Conservation (phyloP, 2,329 filamentous ascomycete genomes). For the Fusarium secorum region DNA sequence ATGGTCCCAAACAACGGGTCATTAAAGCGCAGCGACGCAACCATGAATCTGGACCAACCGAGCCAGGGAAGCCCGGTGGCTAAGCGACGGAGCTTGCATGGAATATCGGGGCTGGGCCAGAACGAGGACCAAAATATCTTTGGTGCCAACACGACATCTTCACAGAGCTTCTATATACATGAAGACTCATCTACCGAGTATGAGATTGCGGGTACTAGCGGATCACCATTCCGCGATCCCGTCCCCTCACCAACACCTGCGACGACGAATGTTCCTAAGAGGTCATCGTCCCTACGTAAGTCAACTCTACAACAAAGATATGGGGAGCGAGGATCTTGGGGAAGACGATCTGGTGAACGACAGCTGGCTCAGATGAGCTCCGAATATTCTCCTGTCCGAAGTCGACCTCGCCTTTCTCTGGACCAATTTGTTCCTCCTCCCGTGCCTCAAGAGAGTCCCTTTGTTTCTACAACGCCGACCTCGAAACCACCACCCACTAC, state of each 20-base stretch:
- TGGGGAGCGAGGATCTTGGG: slow-evolving; percentile 71
- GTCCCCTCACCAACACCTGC: slow-evolving; percentile 57
- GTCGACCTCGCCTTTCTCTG: slow-evolving; percentile 76
- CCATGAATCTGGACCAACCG: slow-evolving; percentile 84
- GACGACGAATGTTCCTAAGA: slow-evolving; percentile 64
- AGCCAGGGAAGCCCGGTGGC: slow-evolving; percentile 85
- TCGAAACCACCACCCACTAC: slow-evolving; percentile 53
- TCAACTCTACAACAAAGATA: slow-evolving; percentile 89
- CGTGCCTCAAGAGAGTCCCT: slow-evolving; percentile 67
- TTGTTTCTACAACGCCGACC: slow-evolving; percentile 64
- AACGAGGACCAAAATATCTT: slow-evolving; percentile 77
- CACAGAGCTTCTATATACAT: slow-evolving; percentile 60
- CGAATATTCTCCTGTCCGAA: slow-evolving; percentile 67
- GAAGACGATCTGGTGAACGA: slow-evolving; percentile 65
- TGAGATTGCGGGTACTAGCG: slow-evolving; percentile 55
- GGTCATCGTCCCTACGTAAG: slow-evolving; percentile 80
- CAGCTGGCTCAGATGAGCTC: slow-evolving; percentile 59
- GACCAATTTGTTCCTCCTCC: slow-evolving; percentile 78
- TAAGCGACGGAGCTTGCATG: slow-evolving; percentile 88
- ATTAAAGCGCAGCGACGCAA: slow-evolving; percentile 88
- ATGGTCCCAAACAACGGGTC: slow-evolving; percentile 69
- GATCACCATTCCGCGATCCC: slow-evolving; percentile 50
- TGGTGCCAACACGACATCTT: slow-evolving; percentile 60
- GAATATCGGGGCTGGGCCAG: slow-evolving; percentile 67
- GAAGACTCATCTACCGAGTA: slow-evolving; percentile 61